These are phyloP conservation scores for Zoysia pacifica DNA, from an alignment of 176 grass and related monocot species.

Conservation along the genomic window DNA sequence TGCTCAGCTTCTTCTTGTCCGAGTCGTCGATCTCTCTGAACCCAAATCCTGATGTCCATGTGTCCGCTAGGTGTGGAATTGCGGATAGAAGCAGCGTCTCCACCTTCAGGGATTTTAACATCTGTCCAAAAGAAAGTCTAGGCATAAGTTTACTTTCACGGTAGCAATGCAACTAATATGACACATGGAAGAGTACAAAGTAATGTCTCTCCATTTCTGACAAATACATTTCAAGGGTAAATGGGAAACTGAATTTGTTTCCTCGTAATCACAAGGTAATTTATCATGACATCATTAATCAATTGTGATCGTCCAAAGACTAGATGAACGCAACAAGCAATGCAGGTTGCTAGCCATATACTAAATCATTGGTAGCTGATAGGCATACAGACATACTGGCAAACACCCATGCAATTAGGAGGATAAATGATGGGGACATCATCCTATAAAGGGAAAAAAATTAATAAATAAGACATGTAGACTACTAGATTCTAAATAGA, in stretches of 20 bases:
- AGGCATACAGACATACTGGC: background rate
- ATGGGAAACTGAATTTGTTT: background rate
- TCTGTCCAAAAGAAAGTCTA: slow-evolving; percentile 34
- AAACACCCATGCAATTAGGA: slow-evolving; percentile 26
- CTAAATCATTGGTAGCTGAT: slow-evolving; percentile 6
- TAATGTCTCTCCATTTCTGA: background rate
- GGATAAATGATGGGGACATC: background rate
- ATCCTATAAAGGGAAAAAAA: background rate
- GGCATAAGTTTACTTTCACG: slow-evolving; percentile 5
- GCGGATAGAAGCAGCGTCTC: slow-evolving; percentile 70
- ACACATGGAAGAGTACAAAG: background rate
- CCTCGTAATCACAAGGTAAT: background rate
- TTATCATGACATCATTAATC: background rate
- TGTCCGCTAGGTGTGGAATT: slow-evolving; percentile 63
- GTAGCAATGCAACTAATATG: background rate
- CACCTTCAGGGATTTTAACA: slow-evolving; percentile 73
- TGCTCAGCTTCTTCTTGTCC: slow-evolving; percentile 65
- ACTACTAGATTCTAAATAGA: background rate
- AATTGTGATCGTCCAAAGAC: background rate
- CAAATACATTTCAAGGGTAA: background rate
- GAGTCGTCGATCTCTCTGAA: slow-evolving; percentile 55
- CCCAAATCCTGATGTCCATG: slow-evolving; percentile 67
- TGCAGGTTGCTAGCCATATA: background rate
- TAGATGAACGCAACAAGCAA: background rate
- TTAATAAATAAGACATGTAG: background rate